phyloP scores from a whole-genome alignment of 2,329 filamentous ascomycete species.

The Paecilomyces sp. region DNA sequence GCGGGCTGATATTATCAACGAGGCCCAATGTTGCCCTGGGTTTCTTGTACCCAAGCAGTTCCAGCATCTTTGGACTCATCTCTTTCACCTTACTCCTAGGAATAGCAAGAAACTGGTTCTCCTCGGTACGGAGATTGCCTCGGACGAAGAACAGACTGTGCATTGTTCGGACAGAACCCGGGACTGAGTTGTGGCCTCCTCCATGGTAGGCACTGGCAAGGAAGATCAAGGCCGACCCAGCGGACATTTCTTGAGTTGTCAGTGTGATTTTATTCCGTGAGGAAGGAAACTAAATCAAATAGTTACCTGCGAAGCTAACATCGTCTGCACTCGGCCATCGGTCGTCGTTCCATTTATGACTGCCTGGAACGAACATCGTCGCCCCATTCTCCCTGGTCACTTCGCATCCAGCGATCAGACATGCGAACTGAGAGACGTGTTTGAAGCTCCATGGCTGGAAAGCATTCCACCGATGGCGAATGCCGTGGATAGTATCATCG shows the following conservation, averaged over 20 bases:
- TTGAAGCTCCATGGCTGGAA: neutral
- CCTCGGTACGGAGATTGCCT: conserved; percentile 22
- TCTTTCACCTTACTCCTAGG: conserved; percentile 19
- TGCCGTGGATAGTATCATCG: conserved; percentile 24
- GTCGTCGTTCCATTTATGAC: conserved; percentile 23
- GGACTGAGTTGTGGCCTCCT: conserved; percentile 21
- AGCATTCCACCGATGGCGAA: conserved; percentile 13
- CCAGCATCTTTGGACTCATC: conserved; percentile 26
- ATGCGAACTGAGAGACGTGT: conserved; percentile 17
- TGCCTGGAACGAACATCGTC: conserved; percentile 26
- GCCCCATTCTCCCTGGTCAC: conserved; percentile 23
- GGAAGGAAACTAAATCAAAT: neutral
- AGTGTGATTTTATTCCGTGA: conserved; percentile 8
- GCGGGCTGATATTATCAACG: conserved; percentile 20
- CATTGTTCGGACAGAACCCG: conserved; percentile 16
- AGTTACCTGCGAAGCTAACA: conserved; percentile 22
- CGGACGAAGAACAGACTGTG: conserved; percentile 24
- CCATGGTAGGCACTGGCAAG: conserved; percentile 26
- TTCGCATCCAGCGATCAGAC: conserved; percentile 20
- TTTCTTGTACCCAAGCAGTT: conserved; percentile 27
- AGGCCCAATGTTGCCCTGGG: conserved; percentile 23
- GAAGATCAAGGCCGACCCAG: conserved; percentile 30
- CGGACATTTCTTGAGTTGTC: conserved; percentile 23
- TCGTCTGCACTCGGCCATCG: conserved; percentile 19
- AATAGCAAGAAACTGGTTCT: conserved; percentile 28